Base-by-base conservation (phyloP, 768 basidiomycete species). In the Podaxis mareebaensis region DNA sequence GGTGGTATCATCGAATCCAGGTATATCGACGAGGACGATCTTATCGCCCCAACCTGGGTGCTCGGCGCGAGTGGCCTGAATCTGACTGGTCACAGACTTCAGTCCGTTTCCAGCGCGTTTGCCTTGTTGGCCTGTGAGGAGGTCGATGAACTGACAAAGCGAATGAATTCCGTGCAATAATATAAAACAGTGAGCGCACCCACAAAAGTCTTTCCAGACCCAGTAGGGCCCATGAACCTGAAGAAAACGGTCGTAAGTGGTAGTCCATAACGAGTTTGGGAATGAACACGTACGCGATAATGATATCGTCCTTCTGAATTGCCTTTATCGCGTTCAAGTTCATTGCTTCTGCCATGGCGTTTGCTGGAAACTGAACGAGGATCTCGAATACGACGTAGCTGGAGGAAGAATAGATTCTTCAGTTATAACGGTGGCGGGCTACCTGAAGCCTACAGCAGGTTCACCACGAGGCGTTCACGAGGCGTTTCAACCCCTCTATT, bases 11-110 rank as follows among this genome's bases (percentile, higher is more conserved):
- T 73, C 72, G 61, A 75, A 74, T 2, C 73, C 72, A 20, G 73
- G 74, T 1, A 71, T 75, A 51, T 83, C 81, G 22, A 83, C 74
- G 3, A 83, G 66, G 1, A 72, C 73, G 52, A 83, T 70, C 2
- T 30, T 12, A n/a, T 22, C 1, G 22, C 22, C 22, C 26, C 46
- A 26, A 5, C 4, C 20, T 22, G 66, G 73, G 20, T 64, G 59
- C 46, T 71, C 72, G 2, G 74, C 60, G 6, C 70, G 63, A 4
- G 73, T 71, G 6, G 74, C 73, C 38, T 68, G 68, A 12, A 83
- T 71, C 17, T 71, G 67, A 38, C 68, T 69, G 11, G 82, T 83
- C 58, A 73, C 77, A 33, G 80, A 80, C 60, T 73, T 68, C 55
- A 81, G 52, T 3, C 60, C 53, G 11, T 64, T 30, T 17, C 69